Percentiles rank a stretch among this genome's conserved stretches.
phyloP scores from a whole-genome alignment of 1,139 yeast species.

The Geotrichum klebahnii region DNA sequence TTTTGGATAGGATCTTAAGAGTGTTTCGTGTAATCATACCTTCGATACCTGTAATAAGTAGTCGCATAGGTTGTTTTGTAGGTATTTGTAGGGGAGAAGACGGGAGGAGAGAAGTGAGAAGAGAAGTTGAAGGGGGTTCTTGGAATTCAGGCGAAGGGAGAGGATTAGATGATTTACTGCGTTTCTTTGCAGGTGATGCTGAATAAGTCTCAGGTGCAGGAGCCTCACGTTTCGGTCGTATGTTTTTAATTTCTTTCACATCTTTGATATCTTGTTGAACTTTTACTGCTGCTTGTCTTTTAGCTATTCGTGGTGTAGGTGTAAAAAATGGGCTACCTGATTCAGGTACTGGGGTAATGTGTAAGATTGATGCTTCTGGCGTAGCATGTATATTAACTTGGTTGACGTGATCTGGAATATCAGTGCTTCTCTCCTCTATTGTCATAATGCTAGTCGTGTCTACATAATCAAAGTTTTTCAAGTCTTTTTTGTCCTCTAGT shows the following conservation, averaged over 20 bases:
- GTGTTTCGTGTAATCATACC: neutral
- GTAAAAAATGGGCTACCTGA: neutral
- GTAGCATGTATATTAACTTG: too few relatives aligned
- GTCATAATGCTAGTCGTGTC: too few relatives aligned
- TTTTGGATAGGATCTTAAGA: neutral
- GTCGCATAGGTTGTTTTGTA: neutral
- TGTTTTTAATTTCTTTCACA: too few relatives aligned
- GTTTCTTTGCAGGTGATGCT: neutral
- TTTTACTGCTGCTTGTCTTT: neutral
- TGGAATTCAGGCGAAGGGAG: neutral
- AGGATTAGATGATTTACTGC: neutral
- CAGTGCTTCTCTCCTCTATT: too few relatives aligned
- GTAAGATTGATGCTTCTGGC: neutral
- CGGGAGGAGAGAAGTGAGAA: neutral
- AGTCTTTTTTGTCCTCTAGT: too few relatives aligned
- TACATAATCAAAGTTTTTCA: too few relatives aligned
- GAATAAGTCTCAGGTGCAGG: neutral
- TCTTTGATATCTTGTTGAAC: too few relatives aligned
- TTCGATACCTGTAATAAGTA: neutral
- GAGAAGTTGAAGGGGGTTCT: neutral
- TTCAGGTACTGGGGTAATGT: neutral
- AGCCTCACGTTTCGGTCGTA: neutral
- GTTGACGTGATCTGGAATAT: too few relatives aligned
- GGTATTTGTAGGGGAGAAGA: neutral
- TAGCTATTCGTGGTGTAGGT: neutral